Percentiles rank a stretch among this genome's conserved stretches.
Conservation (phyloP, 176 grass and related monocot species). For the Bonia amplexicaulis region DNA sequence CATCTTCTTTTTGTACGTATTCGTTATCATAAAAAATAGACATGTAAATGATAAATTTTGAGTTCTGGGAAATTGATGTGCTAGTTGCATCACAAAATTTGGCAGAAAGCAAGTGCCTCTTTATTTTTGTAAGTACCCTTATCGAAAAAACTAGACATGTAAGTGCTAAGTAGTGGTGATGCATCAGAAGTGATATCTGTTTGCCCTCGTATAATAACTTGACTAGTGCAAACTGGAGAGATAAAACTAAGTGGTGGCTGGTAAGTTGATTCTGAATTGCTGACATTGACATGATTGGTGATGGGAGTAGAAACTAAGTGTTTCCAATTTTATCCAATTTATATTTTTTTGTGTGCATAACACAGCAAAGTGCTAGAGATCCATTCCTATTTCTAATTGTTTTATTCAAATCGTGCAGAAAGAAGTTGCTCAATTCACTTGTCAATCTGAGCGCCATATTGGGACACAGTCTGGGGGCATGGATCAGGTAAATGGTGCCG, state of each 20-base stretch:
- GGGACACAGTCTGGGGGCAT: constrained; percentile 95
- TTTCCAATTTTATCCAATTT: background rate
- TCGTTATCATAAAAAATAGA: background rate
- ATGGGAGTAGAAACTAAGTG: background rate
- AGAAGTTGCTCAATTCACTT: constrained; percentile 97
- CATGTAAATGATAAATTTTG: background rate
- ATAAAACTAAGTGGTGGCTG: background rate
- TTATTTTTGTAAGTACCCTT: background rate
- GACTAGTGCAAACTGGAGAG: background rate
- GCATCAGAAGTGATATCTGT: background rate
- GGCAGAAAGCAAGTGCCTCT: background rate
- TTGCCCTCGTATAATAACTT: background rate
- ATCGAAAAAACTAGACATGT: background rate
- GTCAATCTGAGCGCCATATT: constrained; percentile 82
- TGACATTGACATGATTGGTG: background rate
- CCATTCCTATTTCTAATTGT: background rate
- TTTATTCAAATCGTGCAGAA: constrained; percentile 57
- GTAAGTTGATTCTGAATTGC: background rate
- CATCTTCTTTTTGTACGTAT: background rate
- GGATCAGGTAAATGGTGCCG: constrained; percentile 68
- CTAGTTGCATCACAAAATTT: background rate
- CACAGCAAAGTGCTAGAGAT: background rate
- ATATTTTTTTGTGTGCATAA: background rate
- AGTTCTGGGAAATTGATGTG: background rate
- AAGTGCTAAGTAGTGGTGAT: background rate